Base-by-base conservation (phyloP, 768 basidiomycete species). In the Saitozyma sp. region DNA sequence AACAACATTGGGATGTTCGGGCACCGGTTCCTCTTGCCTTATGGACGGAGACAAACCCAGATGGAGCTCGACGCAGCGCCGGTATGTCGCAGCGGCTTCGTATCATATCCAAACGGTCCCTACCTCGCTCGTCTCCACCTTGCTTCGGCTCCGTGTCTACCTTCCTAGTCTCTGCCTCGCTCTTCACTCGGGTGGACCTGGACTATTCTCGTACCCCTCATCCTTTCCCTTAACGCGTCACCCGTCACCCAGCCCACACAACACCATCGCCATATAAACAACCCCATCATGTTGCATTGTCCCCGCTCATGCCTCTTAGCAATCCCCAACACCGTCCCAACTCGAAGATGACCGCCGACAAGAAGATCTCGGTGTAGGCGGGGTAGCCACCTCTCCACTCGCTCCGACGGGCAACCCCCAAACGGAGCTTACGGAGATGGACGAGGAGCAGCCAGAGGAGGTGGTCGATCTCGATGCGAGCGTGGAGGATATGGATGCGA, bases 1-100 rank as follows among this genome's bases (percentile, higher is more conserved):
- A 29, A 29, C 29, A 29, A 29, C 29, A 29, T 29, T 29, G 29
- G 29, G 29, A 29, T 46, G 45, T 46, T 76, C 51, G 74, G 74
- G 14, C 63, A 76, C 57, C 61, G 74, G 0, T 76, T 76, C 65
- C 55, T 76, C 6, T 55, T 73, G 20, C 74, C 74, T 9, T 68
- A 64, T 20, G 74, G 74, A 9, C 20, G 70, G 19, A 41, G 71
- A 9, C 57, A 68, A 38, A 76, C 74, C 17, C 74, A 73, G 58
- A 69, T 70, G 65, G 74, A 75, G 53, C 59, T 73, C 60, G 74
- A 75, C 19, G 65, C 65, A n/a, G 67, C 63, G 49, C 68, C 70
- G 1, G 70, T 74, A 51, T 39, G 73, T 71, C 13, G 20, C 5
- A 2, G 29, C 29, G 29, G 29, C 29, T 29, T 29, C 29, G 29